Evolutionary conservation across 441 rosid species (phyloP), one percentile per base, ranked within the genome.

Genomic region (Gossypium aridum): DNA sequence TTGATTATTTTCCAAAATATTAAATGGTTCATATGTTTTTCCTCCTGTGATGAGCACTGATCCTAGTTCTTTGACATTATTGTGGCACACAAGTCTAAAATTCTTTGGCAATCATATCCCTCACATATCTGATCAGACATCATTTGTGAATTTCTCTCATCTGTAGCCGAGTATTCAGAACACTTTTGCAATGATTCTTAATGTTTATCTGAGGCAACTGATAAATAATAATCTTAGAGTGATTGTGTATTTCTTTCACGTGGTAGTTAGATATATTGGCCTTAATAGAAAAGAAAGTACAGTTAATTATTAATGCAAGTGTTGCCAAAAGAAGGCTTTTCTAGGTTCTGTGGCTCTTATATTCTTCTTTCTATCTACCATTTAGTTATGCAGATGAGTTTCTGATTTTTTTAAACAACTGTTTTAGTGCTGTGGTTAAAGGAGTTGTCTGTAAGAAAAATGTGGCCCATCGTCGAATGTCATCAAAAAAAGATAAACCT

Each of bases 401-500:
- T 82, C 74, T 76, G 68, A 71, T 86, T 37, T 73, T 80, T 25
- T 16, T 70, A 26, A 69, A 69, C 28, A 26, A 31, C 1, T 31
- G 57, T 70, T 75, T 66, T 76, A 91, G 96, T 83, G 71, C 80
- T 83, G 90, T 91, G 77, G 87, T 83, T 74, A 87, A 83, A 83
- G 96, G 96, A 81, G 96, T 91, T 81, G 93, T 89, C 75, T 91
- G 93, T 70, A 91, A 89, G 88, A 91, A 91, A 89, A 91, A 91
- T 63, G 91, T 91, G 77, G 93, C 96, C 73, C 96, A 91, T 81
- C 88, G 96, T 76, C 88, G 93, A 57, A 91, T 91, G 96, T 85
- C 86, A 54, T 85, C 96, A 60, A 91, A 86, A 76, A 84, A 89
- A 28, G 91, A 88, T 70, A 91, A 80, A 75, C 96, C 96, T n/a